phyloP scores from a whole-genome alignment of 345 rosid species.

The Acer negundo region DNA sequence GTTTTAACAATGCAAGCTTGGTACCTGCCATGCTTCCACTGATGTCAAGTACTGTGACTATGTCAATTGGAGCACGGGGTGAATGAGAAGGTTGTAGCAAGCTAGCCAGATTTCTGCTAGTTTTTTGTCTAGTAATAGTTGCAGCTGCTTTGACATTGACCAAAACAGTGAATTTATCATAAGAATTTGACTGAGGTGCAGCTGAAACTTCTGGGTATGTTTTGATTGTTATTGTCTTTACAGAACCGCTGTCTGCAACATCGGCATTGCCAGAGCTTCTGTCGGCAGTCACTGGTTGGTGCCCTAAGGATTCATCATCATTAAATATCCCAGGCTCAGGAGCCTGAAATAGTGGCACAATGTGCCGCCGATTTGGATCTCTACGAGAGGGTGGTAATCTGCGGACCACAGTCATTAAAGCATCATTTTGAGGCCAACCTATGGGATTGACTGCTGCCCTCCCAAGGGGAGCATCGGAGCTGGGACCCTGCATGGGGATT shows the following conservation, averaged over 20 bases:
- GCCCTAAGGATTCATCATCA: constrained; percentile 77
- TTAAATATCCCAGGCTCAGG: constrained; percentile 71
- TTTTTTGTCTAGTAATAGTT: constrained; percentile 32
- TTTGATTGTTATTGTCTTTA: constrained; percentile 54
- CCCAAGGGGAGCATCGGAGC: constrained; percentile 42
- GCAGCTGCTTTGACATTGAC: constrained; percentile 83
- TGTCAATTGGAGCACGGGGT: constrained; percentile 81
- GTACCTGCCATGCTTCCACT: constrained; percentile 99
- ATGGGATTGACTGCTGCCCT: constrained; percentile 38
- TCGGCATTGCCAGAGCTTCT: constrained; percentile 32
- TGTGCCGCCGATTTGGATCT: constrained; percentile 49
- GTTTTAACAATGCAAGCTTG: constrained; percentile 88
- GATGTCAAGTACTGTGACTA: constrained; percentile 89
- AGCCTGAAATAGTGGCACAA: constrained; percentile 55
- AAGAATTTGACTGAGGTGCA: constrained; percentile 45
- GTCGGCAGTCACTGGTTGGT: constrained; percentile 42
- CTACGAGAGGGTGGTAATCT: constrained; percentile 59
- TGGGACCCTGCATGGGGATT: constrained; percentile 75
- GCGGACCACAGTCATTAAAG: constrained; percentile 52
- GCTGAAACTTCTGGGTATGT: constrained; percentile 78
- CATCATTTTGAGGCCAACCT: constrained; percentile 56
- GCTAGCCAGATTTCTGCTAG: constrained; percentile 32
- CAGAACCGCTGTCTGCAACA: constrained; percentile 30
- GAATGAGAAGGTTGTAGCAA: constrained; percentile 42
- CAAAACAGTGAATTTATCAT: constrained; percentile 66